phyloP scores from a whole-genome alignment of 345 rosid genomes.

The Syzygium aromaticum region DNA sequence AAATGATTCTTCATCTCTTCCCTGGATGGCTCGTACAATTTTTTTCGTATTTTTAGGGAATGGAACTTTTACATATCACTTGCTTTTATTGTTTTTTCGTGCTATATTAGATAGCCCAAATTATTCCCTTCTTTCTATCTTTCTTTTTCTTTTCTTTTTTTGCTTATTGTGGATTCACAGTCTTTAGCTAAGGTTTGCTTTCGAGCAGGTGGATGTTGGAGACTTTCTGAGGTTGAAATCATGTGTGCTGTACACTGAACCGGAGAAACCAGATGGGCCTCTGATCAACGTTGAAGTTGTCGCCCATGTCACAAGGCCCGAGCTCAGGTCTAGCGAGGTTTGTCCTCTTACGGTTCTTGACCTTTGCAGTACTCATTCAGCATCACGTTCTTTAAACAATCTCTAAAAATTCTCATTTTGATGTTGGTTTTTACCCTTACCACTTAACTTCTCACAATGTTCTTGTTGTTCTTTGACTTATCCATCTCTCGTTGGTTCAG shows the following conservation, averaged over 20 bases:
- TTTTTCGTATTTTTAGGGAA: background rate
- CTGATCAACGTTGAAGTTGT: slow-evolving; percentile 79
- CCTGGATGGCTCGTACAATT: background rate
- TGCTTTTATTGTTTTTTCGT: background rate
- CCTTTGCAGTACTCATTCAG: background rate
- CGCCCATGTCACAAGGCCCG: slow-evolving; percentile 94
- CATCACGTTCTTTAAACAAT: background rate
- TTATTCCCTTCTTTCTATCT: background rate
- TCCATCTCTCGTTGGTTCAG: slow-evolving; percentile 13
- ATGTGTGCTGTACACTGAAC: slow-evolving; percentile 68
- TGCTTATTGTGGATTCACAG: background rate
- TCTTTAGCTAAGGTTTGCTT: background rate
- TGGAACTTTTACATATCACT: background rate
- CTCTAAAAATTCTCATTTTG: background rate
- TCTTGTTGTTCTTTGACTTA: background rate
- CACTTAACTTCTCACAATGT: background rate
- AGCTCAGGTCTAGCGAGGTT: slow-evolving; percentile 89
- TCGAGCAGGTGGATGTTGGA: slow-evolving; percentile 73
- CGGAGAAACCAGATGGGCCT: slow-evolving; percentile 56
- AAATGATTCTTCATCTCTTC: background rate
- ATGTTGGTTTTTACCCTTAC: background rate
- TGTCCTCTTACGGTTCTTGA: background rate
- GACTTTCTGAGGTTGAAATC: slow-evolving; percentile 77
- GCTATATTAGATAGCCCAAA: background rate
- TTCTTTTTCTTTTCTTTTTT: background rate